Base-by-base conservation (phyloP, 2,329 filamentous ascomycete genomes). In the Talaromyces sp. region DNA sequence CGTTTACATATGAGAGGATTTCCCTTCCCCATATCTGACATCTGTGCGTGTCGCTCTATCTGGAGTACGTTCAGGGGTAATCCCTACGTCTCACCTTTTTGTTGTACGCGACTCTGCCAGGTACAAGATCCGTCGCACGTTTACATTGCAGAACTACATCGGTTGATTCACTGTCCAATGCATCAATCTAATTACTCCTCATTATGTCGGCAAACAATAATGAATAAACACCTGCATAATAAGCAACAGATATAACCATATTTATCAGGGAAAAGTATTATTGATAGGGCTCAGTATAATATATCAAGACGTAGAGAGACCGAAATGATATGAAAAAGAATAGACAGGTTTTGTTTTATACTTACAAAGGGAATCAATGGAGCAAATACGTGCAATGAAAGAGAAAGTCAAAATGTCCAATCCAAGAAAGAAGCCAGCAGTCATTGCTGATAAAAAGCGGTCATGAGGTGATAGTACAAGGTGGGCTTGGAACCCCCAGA, bases 391-490 rank as follows among this genome's bases (percentile, higher is more conserved):
- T 57, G 17, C 58, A 59, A 66, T 25, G 60, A 58, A 49, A 49
- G 45, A 52, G 31, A 52, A n/a, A 45, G 5, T 7, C n/a, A 57
- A 35, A 57, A 41, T 41, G 39, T 47, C 19, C 39, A 57, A 31
- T 62, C 35, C 35, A 60, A 27, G 11, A 61, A 45, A 39, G n/a
- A 65, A 25, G 33, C 11, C 19, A 31, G 22, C 4, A 25, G 43
- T 27, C 31, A 27, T 52, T 52, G 50, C 56, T 39, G 11, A 39
- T 49, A 45, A 37, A 58, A 17, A 17, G 33, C n/a, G 50, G 43
- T 58, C 62, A 45, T 47, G 43, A 49, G 50, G 19, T 62, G 63
- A 47, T 52, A 66, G 49, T 65, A 65, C 63, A 65, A 39, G 57
- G 62, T 57, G 57, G 49, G 47, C 31, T 39, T 22, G n/a, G 39